These are phyloP conservation scores for Tympanopsis confertula DNA, from an alignment of 2,329 filamentous ascomycete species.

Conservation along the genomic window DNA sequence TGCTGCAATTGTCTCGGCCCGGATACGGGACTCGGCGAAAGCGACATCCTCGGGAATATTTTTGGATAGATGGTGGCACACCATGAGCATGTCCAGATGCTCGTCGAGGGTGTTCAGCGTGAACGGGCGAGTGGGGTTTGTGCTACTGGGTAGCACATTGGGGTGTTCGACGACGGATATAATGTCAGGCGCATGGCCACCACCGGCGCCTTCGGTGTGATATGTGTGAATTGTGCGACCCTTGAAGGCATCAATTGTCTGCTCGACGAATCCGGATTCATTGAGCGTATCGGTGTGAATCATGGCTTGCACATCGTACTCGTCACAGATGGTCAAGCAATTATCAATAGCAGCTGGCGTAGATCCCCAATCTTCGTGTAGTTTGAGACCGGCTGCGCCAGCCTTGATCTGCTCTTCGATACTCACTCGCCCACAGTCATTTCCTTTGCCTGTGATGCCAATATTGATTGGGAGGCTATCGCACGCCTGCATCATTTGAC, in stretches of 20 bases:
- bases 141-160: slow-evolving; percentile 82
- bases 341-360: slow-evolving; percentile 86
- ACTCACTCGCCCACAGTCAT: slow-evolving; percentile 61
- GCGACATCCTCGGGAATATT: slow-evolving; percentile 93
- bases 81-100: slow-evolving; percentile 97
- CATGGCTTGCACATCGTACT: slow-evolving; percentile 82
- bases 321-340: slow-evolving; percentile 76
- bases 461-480: slow-evolving; percentile 76
- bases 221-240: slow-evolving; percentile 87
- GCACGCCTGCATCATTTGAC: slow-evolving; percentile 79
- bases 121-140: slow-evolving; percentile 84
- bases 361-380: slow-evolving; percentile 92
- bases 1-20: slow-evolving; percentile 89
- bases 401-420: slow-evolving; percentile 72
- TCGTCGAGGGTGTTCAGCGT: slow-evolving; percentile 90
- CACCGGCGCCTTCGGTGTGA: slow-evolving; percentile 89
- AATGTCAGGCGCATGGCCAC: slow-evolving; percentile 90
- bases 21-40: slow-evolving; percentile 88
- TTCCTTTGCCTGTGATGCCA: slow-evolving; percentile 88
- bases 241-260: slow-evolving; percentile 76
- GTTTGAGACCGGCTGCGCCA: slow-evolving; percentile 79
- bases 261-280: slow-evolving; percentile 93
- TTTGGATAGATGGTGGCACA: slow-evolving; percentile 85
- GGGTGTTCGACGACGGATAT: slow-evolving; percentile 81
- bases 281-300: slow-evolving; percentile 96